Percentiles rank a stretch among this genome's conserved stretches.
phyloP scores from a whole-genome alignment of 148 eudicot species.

The Chenopodium formosanum region DNA sequence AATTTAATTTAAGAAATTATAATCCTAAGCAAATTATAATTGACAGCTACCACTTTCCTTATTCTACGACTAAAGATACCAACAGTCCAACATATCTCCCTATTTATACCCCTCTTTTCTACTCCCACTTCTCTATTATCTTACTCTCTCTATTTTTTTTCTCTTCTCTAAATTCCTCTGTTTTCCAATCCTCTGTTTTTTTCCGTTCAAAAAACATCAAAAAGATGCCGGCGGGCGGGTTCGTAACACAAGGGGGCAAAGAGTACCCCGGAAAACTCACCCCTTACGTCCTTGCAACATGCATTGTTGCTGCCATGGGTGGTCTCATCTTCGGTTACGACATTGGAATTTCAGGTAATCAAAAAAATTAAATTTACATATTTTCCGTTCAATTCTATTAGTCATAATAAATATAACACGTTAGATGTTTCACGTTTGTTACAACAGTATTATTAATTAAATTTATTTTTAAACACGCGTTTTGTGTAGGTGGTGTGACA shows the following conservation, averaged over 20 bases:
- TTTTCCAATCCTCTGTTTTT: neutral
- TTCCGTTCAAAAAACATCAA: neutral
- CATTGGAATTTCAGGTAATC: slow-evolving; percentile 74
- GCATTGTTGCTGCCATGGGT: slow-evolving; percentile 85
- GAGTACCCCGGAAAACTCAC: slow-evolving; percentile 79
- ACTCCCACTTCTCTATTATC: neutral
- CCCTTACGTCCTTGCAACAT: slow-evolving; percentile 57
- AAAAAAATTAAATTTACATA: no score
- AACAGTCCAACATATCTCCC: neutral
- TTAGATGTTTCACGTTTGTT: no score
- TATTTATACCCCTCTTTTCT: slow-evolving; percentile 6
- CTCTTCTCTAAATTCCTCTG: neutral
- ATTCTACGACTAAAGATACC: neutral
- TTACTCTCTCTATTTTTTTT: neutral
- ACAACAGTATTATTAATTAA: no score
- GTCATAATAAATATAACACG: no score
- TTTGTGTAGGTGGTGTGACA: slow-evolving; percentile 66
- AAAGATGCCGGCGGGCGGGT: slow-evolving; percentile 42
- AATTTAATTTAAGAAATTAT: no score
- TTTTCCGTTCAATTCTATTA: no score
- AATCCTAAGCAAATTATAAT: neutral
- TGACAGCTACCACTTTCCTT: slow-evolving; percentile 19
- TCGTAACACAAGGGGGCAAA: slow-evolving; percentile 43
- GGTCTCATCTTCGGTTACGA: slow-evolving; percentile 89
- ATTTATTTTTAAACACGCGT: no score